These are phyloP conservation scores for Apiospora aurea DNA, from an alignment of 2,329 filamentous ascomycete species.

Conservation along the genomic window DNA sequence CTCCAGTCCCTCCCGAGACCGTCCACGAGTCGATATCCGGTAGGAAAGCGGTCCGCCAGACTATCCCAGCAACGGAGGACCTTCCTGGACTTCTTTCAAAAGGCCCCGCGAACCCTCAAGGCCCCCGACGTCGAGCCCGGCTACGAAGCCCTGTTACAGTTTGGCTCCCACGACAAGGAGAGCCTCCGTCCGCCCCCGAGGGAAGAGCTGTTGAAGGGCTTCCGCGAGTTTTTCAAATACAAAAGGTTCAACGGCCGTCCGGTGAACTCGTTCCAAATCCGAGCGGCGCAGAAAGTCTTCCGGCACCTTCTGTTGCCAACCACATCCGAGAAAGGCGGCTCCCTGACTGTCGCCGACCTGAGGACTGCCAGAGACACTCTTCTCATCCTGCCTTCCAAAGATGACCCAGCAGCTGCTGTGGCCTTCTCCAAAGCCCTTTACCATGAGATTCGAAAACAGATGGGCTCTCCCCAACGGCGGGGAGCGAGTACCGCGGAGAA, in stretches of 20 bases:
- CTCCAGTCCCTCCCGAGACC: constrained; percentile 32
- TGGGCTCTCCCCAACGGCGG: constrained; percentile 30
- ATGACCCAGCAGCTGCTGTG: constrained; percentile 54
- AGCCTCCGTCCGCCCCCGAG: constrained; percentile 69
- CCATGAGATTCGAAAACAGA: constrained; percentile 42
- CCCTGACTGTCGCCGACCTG: constrained; percentile 35
- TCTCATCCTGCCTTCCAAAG: constrained; percentile 47
- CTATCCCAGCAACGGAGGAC: constrained; percentile 53
- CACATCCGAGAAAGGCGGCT: constrained; percentile 38
- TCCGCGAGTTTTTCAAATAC: constrained; percentile 67
- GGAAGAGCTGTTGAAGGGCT: constrained; percentile 70
- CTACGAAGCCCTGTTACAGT: constrained; percentile 73
- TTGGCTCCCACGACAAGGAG: constrained; percentile 68
- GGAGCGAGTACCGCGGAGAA: neutral
- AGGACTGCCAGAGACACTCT: constrained; percentile 55
- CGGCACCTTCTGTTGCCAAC: constrained; percentile 60
- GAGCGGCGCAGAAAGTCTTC: constrained; percentile 65
- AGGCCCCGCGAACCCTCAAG: constrained; percentile 65
- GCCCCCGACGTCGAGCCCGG: constrained; percentile 73
- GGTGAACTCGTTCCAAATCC: constrained; percentile 72
- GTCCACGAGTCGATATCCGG: constrained; percentile 40
- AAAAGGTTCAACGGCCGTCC: constrained; percentile 56
- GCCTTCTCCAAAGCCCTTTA: constrained; percentile 55
- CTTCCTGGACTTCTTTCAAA: constrained; percentile 70
- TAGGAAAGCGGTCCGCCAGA: constrained; percentile 36